Percentiles rank a stretch among this genome's conserved stretches.
Evolutionary conservation across 2,329 filamentous ascomycete species (phyloP).

Genomic region (Stenocarpella maydis): DNA sequence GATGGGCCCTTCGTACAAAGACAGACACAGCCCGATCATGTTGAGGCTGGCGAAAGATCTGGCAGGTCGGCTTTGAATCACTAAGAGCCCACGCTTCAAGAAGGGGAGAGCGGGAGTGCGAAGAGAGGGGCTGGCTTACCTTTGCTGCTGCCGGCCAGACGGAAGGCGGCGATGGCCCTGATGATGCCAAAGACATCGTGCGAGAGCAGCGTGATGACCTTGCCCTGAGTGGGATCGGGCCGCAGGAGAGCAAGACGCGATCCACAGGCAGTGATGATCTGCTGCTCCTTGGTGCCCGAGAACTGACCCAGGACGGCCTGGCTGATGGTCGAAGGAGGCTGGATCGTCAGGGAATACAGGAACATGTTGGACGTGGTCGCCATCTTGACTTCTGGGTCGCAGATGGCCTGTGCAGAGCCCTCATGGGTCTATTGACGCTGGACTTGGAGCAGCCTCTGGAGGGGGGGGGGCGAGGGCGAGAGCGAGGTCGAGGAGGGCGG

Average conservation of each 20-base stretch:
- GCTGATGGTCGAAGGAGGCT: constrained; percentile 87
- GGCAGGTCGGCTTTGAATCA: constrained; percentile 72
- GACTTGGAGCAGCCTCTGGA: neutral
- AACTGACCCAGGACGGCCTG: constrained; percentile 96
- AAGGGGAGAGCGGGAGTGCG: constrained; percentile 33
- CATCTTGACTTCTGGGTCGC: constrained; percentile 69
- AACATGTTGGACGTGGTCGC: constrained; percentile 99
- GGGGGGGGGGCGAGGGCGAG: neutral
- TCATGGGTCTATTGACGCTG: constrained; percentile 31
- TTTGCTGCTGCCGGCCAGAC: constrained; percentile 93
- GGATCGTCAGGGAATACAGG: constrained; percentile 95
- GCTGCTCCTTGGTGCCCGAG: constrained; percentile 94
- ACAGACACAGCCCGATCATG: constrained; percentile 36
- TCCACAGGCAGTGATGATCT: constrained; percentile 92
- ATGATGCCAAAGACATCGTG: constrained; percentile 98
- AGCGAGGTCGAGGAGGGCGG: neutral
- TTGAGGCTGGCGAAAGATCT: constrained; percentile 46
- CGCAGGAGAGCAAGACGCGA: constrained; percentile 88
- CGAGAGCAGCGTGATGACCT: constrained; percentile 84
- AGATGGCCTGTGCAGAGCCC: constrained; percentile 59
- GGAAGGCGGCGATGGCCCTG: constrained; percentile 84
- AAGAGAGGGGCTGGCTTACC: constrained; percentile 68
- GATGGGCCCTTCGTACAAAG: constrained; percentile 32
- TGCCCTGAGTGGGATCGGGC: constrained; percentile 84
- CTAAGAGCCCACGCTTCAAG: constrained; percentile 66